phyloP scores from a whole-genome alignment of 2,329 filamentous ascomycete genomes.

The Penicillium carneum region DNA sequence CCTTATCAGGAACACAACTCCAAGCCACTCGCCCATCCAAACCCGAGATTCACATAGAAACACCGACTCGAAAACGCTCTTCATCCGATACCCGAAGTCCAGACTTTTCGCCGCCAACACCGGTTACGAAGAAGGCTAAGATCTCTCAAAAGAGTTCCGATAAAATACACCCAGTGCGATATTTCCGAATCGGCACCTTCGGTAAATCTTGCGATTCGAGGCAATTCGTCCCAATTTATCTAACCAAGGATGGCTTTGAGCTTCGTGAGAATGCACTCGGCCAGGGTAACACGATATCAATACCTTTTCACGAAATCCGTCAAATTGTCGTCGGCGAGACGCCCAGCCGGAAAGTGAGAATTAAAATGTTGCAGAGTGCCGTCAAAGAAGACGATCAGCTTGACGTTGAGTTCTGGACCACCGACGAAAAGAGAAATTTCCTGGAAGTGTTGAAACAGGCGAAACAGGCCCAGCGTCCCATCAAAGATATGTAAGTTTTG shows the following conservation, averaged over 20 bases:
- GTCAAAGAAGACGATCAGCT: constrained; percentile 28
- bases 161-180: constrained; percentile 25
- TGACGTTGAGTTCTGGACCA: constrained; percentile 42
- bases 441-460: constrained; percentile 24
- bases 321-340: constrained; percentile 30
- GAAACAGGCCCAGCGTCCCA: constrained; percentile 20
- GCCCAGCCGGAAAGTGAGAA: constrained; percentile 40
- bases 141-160: constrained; percentile 11
- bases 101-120: constrained; percentile 33
- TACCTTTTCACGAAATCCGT: constrained; percentile 36
- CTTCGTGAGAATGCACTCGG: constrained; percentile 13
- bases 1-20: constrained; percentile 16
- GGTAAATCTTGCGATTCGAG: constrained; percentile 17
- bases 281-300: constrained; percentile 5
- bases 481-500: constrained; percentile 39
- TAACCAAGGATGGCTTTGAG: constrained; percentile 26
- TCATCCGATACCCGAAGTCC: constrained; percentile 46
- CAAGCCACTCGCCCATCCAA: constrained; percentile 11
- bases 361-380: constrained; percentile 36
- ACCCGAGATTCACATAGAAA: constrained; percentile 9
- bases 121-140: constrained; percentile 26
- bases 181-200: constrained; percentile 35
- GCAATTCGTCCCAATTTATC: constrained; percentile 22
- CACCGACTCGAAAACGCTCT: constrained; percentile 32
- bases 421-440: constrained; percentile 35